Evolutionary conservation across 176 grass and related monocot genomes (phyloP).

Genomic region (Miscanthus lutarioriparius): DNA sequence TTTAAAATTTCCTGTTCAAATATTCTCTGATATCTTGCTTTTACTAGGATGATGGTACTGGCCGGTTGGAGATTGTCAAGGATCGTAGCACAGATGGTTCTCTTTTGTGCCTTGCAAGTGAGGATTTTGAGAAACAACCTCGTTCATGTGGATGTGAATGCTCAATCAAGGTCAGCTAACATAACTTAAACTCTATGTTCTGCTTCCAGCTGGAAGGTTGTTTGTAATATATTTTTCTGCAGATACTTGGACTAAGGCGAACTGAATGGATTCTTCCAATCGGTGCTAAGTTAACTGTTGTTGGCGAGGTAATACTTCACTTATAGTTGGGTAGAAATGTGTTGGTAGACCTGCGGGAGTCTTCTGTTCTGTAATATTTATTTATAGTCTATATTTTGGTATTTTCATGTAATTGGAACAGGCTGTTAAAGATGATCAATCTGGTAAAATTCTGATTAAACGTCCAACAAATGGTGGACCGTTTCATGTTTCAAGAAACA

Average conservation of each 20-base stretch:
- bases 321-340: background rate
- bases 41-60: constrained; percentile 64
- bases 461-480: constrained; percentile 55
- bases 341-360: background rate
- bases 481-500: constrained; percentile 54
- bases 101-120: constrained; percentile 48
- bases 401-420: constrained; percentile 23
- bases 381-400: background rate
- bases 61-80: constrained; percentile 41
- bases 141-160: constrained; percentile 51
- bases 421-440: constrained; percentile 62
- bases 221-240: constrained; percentile 26
- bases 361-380: background rate
- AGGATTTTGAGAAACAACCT: constrained; percentile 63
- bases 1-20: background rate
- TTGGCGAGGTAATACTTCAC: constrained; percentile 59
- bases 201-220: background rate
- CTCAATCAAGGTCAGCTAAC: constrained; percentile 53
- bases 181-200: background rate
- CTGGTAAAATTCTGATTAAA: constrained; percentile 54
- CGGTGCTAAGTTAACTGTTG: constrained; percentile 52
- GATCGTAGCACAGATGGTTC: constrained; percentile 45
- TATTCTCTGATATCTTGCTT: background rate
- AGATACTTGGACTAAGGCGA: constrained; percentile 65
- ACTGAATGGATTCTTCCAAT: constrained; percentile 62